A percentile compares a stretch with the other conserved stretches of the same genome.
These are phyloP conservation scores for Ophiostoma triangulosporum DNA, from an alignment of 2,329 filamentous ascomycete species.

Conservation along the genomic window DNA sequence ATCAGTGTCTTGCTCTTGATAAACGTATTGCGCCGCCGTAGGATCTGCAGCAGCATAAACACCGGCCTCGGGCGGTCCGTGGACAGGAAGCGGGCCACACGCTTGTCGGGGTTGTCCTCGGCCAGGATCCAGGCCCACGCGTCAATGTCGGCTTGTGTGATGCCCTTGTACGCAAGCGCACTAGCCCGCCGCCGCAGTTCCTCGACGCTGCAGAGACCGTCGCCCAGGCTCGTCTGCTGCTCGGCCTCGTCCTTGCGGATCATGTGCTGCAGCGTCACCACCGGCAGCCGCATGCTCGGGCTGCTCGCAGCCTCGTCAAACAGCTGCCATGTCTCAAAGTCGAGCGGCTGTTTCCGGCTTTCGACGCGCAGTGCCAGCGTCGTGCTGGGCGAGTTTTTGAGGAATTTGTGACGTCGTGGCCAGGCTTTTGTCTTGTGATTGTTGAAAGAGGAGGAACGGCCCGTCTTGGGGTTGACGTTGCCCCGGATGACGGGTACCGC, in stretches of 20 bases:
- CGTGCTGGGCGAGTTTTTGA: conserved; percentile 12
- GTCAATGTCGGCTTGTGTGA: conserved; percentile 22
- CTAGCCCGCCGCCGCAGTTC: conserved; percentile 14
- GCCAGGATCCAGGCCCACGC: conserved; percentile 30
- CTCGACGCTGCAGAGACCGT: conserved; percentile 9
- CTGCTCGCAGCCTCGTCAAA: conserved; percentile 13
- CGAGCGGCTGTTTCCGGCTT: conserved; percentile 8
- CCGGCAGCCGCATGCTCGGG: conserved; percentile 16
- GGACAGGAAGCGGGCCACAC: conserved; percentile 24
- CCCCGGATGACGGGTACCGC: neutral
- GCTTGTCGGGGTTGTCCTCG: conserved; percentile 21
- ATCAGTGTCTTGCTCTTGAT: conserved; percentile 19
- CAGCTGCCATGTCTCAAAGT: conserved; percentile 11
- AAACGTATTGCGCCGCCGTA: conserved; percentile 23
- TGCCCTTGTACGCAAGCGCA: conserved; percentile 21
- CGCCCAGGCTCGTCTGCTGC: conserved; percentile 13
- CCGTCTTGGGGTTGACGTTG: neutral
- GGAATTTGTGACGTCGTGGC: conserved; percentile 10
- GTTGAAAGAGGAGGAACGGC: neutral
- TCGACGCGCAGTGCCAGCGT: conserved; percentile 11
- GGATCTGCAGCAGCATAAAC: conserved; percentile 25
- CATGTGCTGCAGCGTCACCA: conserved; percentile 17
- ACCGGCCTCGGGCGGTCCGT: conserved; percentile 22
- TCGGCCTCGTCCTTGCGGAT: conserved; percentile 15
- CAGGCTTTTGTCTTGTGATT: neutral